Evolutionary conservation across 73 alveolate genomes (phyloP).

Genomic region (Blepharisma stoltei): DNA sequence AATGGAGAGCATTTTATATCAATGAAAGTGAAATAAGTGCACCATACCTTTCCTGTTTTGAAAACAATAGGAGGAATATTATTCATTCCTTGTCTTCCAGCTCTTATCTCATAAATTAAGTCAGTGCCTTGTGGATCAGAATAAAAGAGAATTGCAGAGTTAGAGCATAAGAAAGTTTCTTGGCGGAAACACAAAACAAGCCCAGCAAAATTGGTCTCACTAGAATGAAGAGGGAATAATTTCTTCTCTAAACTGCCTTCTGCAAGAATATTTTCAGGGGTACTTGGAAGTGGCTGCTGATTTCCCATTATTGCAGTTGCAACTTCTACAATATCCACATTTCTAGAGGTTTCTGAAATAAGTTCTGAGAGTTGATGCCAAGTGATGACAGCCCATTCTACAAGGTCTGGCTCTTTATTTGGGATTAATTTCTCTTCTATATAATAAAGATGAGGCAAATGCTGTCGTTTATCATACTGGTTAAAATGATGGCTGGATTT

Average conservation of each 20-base stretch:
- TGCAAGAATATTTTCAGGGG: conserved; percentile 32
- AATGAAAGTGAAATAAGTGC: conserved; percentile 49
- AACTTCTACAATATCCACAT: conserved; percentile 45
- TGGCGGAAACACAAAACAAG: conserved; percentile 64
- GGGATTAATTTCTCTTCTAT: neutral
- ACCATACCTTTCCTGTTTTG: conserved; percentile 61
- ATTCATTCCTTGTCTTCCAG: conserved; percentile 55
- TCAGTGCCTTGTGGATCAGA: conserved; percentile 73
- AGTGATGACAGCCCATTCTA: conserved; percentile 39
- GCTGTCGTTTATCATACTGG: neutral
- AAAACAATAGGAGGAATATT: conserved; percentile 63
- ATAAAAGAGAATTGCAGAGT: conserved; percentile 70
- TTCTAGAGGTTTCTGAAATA: conserved; percentile 34
- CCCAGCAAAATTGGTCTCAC: conserved; percentile 45
- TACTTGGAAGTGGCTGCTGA: conserved; percentile 18
- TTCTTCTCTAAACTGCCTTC: conserved; percentile 30
- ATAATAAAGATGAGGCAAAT: neutral
- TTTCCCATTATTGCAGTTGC: conserved; percentile 15
- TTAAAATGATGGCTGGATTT: neutral
- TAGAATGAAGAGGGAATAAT: conserved; percentile 49
- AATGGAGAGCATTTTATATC: conserved; percentile 56
- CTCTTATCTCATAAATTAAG: conserved; percentile 58
- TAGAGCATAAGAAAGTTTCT: conserved; percentile 63
- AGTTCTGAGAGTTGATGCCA: conserved; percentile 52
- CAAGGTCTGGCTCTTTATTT: conserved; percentile 22